Evolutionary conservation across 495 filamentous ascomycete genomes (phyloP), one percentile per base, ranked within the genome.

Genomic region (Hapsidospora chrysogenum): DNA sequence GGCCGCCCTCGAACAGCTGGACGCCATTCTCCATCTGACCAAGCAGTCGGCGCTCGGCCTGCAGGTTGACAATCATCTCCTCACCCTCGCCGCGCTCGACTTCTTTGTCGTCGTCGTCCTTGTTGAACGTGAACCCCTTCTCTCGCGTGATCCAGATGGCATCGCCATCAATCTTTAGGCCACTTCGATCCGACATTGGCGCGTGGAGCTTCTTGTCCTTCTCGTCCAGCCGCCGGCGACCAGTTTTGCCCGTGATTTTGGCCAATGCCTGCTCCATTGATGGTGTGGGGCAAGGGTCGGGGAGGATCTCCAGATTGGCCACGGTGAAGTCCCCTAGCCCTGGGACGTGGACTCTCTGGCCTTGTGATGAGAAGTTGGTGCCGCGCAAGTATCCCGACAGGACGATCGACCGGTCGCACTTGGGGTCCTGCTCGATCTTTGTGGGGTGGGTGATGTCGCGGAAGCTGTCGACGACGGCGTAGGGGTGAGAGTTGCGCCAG

Each of bases 401-500:
- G 2, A 84, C 85, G 25, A 97, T 66, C 1, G 80, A 84, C 19
- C 89, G 73, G 55, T 96, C 89, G 41, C 83, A 89, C 43, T 84
- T 92, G 18, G 74, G 63, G 48, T 95, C 69, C 43, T 81, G 72
- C 52, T 96, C 89, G 37, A 95, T 74, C 40, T 77, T 66, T 5
- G 83, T 87, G 2, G 89, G 89, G 15, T 92, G 84, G 2, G 89
- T 97, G 42, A 96, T 67, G 49, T 97, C 89, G 38, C 92, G 69
- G 53, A 93, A 87, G 38, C 86, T 80, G 60, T 97, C 89, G 29
- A 85, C 84, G 31, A 97, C 58, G 35, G 80, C 74, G 52, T 97
- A 97, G 16, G 85, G 85, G 59, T 97, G 89, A 1, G 81, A 76
- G 46, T 96, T 95, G 33, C 92, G 73, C 89, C 89, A 97, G n/a